Evolutionary conservation across 1,284 basidiomycete genomes (phyloP), one percentile per base, ranked within the genome.

Genomic region (Leccinum holopus): DNA sequence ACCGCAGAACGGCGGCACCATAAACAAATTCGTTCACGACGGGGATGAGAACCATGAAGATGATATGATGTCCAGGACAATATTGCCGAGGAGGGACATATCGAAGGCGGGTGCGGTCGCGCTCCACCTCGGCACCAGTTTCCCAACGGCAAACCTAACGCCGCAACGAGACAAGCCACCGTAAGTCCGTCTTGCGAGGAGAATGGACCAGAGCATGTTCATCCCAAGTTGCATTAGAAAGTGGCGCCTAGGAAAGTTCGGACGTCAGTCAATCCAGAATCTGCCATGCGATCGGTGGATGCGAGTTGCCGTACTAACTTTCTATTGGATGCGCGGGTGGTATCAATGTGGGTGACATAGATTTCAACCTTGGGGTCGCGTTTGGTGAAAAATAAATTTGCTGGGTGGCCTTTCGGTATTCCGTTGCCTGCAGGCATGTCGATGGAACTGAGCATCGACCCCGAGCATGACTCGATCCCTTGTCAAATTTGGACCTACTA

Each of bases 311-410:
- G 54, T 61, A 28, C 52, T 30, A n/a, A 76, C 72, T 67, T 74
- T 60, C 71, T 63, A 16, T 61, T 60, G 32, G 60, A 66, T 33
- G 37, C 61, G 59, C 64, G 60, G 39, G 64, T 39, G n/a, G 68
- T 58, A 49, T 76, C 69, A 28, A 75, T 55, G 21, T 74, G 72
- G 32, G 73, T 75, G 33, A 74, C 69, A 62, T 70, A 76, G 41
- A 76, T 51, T 62, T 74, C 75, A 55, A 35, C 62, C 30, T 52
- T 65, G 3, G 65, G 57, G 41, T 70, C 66, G 49, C 68, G 60
- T 11, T 55, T 52, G 0, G 64, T 57, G 3, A 74, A 39, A 58
- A 74, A 71, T 1, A 66, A 55, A 47, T 51, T 64, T 30, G 67
- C 65, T 12, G 73, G 72, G 25, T 75, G 74, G 28, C 57, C 21